These are phyloP conservation scores for Pleurotus sapidus DNA, from an alignment of 768 basidiomycete species.

Conservation along the genomic window DNA sequence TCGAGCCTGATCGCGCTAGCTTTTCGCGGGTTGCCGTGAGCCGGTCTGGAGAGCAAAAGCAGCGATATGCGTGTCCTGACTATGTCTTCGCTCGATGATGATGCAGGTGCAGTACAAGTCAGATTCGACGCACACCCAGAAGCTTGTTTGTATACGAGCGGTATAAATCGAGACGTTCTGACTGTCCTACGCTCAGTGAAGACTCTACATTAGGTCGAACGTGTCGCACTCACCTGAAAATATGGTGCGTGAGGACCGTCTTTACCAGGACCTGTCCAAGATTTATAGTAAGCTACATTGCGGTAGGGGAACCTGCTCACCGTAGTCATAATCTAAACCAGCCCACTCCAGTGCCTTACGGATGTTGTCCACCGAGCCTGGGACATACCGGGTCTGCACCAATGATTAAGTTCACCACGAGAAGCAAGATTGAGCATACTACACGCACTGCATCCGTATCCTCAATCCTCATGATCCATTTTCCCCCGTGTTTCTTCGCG, in stretches of 20 bases:
- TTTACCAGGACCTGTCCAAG: slow-evolving; percentile 64
- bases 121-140: slow-evolving; percentile 55
- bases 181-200: slow-evolving; percentile 41
- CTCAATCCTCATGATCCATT: slow-evolving; percentile 91
- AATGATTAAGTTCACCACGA: slow-evolving; percentile 16
- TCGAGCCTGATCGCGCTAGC: slow-evolving; percentile 70
- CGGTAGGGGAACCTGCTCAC: slow-evolving; percentile 35
- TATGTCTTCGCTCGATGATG: slow-evolving; percentile 24
- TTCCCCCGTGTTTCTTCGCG: slow-evolving; percentile 77
- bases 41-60: slow-evolving; percentile 83
- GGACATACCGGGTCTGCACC: slow-evolving; percentile 41
- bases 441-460: slow-evolving; percentile 83
- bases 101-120: neutral
- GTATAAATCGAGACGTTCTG: slow-evolving; percentile 87
- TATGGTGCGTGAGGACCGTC: slow-evolving; percentile 82
- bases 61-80: slow-evolving; percentile 90
- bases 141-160: slow-evolving; percentile 68
- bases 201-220: neutral
- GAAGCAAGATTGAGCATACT: no score
- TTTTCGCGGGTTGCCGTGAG: slow-evolving; percentile 66
- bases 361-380: slow-evolving; percentile 83
- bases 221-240: slow-evolving; percentile 57
- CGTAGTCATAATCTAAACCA: slow-evolving; percentile 88
- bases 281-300: neutral
- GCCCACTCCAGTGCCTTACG: slow-evolving; percentile 82